Evolutionary conservation across 331 rosid species (phyloP), one percentile per base, ranked within the genome.

Genomic region (Stylosanthes scabra): DNA sequence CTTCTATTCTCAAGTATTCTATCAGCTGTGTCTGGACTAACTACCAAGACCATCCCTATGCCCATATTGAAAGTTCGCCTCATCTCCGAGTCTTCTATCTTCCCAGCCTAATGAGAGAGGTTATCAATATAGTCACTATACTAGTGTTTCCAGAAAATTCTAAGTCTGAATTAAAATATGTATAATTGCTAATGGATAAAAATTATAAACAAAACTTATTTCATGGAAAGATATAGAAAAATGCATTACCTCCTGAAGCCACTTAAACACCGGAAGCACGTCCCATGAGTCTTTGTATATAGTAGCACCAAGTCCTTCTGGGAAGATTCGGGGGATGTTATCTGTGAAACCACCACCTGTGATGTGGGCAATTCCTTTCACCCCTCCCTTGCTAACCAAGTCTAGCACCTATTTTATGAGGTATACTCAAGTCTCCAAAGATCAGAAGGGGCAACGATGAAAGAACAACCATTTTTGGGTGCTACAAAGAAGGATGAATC

Each of bases 281-380:
- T 88, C 88, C 99, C 99, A 94, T 0, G 97, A 91, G 71, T 80
- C 78, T 34, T 78, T 79, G 66, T 81, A 75, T 62, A 94, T 83
- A 60, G 70, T 45, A 74, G 95, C 96, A 13, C 99, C 97, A 5
- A 86, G 90, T 74, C 96, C 93, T 42, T 89, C 78, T 1, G 97
- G 99, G 76, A 94, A 91, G n/a, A 94, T 89, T 52, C 96, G 85
- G 13, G 99, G 97, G 42, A 94, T 94, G 63, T 89, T 89, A 69
- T 94, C 99, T 0, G 99, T 91, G 44, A 94, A 91, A 76, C 97
- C 98, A 11, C 98, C 98, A 5, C 98, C 97, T 0, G 98, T 94
- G 75, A 91, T 81, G 77, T 89, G 97, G 66, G 99, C 93, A 6
- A 94, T 84, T 68, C 96, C 96, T 74, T 89, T 94, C 40, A 94